Conservation (phyloP, 768 basidiomycete genomes). For the Scleroderma citrinum region DNA sequence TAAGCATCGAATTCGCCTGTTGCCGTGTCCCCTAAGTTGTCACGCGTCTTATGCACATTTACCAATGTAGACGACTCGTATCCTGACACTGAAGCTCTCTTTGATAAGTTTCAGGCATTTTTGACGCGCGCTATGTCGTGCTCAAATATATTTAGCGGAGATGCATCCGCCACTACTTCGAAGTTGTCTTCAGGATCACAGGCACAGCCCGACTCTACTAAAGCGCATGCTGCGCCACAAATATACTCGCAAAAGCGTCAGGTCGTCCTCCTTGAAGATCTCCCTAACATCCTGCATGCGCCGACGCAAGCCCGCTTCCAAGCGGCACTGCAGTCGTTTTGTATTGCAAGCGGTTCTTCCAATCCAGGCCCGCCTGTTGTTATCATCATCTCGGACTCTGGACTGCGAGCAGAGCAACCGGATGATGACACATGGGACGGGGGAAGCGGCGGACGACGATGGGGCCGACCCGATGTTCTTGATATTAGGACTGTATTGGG, state of each 20-base stretch:
- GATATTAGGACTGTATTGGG: conserved; percentile 71
- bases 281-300: conserved; percentile 83
- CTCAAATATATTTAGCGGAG: conserved; percentile 40
- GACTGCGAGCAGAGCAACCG: conserved; percentile 60
- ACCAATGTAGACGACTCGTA: conserved; percentile 9
- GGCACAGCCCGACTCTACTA: neutral
- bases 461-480: conserved; percentile 49
- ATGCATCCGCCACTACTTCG: conserved; percentile 2
- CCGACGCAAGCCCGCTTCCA: conserved; percentile 70
- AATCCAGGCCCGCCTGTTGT: conserved; percentile 56
- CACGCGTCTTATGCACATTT: neutral
- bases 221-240: neutral
- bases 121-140: conserved; percentile 64
- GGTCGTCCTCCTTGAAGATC: conserved; percentile 78
- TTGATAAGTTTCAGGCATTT: conserved; percentile 72
- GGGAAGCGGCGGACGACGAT: conserved; percentile 34
- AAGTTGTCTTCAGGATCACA: conserved; percentile 6
- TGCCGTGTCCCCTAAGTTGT: neutral
- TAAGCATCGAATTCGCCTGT: neutral
- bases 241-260: conserved; percentile 34
- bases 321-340: conserved; percentile 55
- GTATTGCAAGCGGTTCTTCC: conserved; percentile 21
- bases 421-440: conserved; percentile 46
- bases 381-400: conserved; percentile 78
- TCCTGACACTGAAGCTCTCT: conserved; percentile 26